Evolutionary conservation across 495 filamentous ascomycete genomes (phyloP), one percentile per base, ranked within the genome.

Genomic region (Talaromyces trachyspermus): DNA sequence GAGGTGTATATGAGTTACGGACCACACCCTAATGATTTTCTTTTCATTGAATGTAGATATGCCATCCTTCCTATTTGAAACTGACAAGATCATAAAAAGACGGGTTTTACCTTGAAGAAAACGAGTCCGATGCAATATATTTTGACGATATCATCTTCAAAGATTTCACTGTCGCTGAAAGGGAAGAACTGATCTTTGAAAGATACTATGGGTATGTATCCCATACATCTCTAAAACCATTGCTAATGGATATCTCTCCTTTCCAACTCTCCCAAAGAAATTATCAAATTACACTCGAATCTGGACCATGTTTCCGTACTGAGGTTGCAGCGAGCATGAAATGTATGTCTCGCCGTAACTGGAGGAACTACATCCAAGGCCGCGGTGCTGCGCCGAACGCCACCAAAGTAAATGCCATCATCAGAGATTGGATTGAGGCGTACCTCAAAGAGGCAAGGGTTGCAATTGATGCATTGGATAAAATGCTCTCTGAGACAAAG

Each of bases 1-100:
- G 87, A 95, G 56, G 65, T 95, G 6, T 83, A 74, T 51, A 85
- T 91, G 43, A 83, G 78, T 46, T 95, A 95, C 56, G 89, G 89
- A 4, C 57, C 65, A 36, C 89, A 95, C 64, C 69, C 74, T 10
- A 89, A 90, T 54, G 88, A 94, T 58, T 86, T 89, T 49, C 71
- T 86, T 4, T 74, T 95, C 4, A 77, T 79, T 2, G 89, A 95
- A 70, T 92, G 77, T 81, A 54, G 55, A 71, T 54, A 35, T 35
- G 48, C 50, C 41, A 52, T 50, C 23, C 50, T 52, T 35, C 36
- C 47, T 22, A 24, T 38, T 10, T n/a, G 12, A 8, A 14, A 0
- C 30, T 30, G n/a, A 27, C 17, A 35, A 27, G 19, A 30, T 38
- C 17, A 37, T 18, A 14, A 7, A n/a, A 39, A 79, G 76, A 94